These are phyloP conservation scores for Triticum timopheevii DNA, from an alignment of 176 grass and related monocot species.

Conservation along the genomic window DNA sequence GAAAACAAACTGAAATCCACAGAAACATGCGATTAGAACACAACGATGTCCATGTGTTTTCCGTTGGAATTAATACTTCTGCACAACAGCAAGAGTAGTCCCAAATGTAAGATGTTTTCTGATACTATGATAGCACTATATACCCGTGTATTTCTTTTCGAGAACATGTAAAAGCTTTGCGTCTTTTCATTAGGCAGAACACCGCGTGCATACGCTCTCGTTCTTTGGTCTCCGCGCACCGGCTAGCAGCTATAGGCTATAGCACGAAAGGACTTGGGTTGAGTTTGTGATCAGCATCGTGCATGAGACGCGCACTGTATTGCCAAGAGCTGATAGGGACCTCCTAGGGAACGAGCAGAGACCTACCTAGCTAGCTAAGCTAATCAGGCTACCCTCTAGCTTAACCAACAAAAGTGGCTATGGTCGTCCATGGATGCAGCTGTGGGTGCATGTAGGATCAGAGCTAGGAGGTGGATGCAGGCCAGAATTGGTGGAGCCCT, in stretches of 20 bases:
- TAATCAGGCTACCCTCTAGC: slow-evolving; percentile 30
- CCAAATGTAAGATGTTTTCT: too few relatives aligned
- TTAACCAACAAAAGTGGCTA: slow-evolving; percentile 39
- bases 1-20: neutral
- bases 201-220: neutral
- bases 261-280: slow-evolving; percentile 28
- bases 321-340: slow-evolving; percentile 21
- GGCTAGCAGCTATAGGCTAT: neutral
- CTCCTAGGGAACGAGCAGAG: slow-evolving; percentile 29
- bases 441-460: slow-evolving; percentile 28
- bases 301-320: slow-evolving; percentile 26
- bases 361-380: slow-evolving; percentile 32
- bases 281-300: slow-evolving; percentile 32
- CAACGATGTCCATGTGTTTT: neutral
- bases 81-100: neutral
- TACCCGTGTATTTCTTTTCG: neutral
- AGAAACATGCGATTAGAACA: neutral
- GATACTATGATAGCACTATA: too few relatives aligned
- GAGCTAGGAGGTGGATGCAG: slow-evolving; percentile 16
- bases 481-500: slow-evolving; percentile 29
- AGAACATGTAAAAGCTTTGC: neutral
- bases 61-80: neutral
- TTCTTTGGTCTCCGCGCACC: neutral
- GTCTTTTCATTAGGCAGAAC: slow-evolving; percentile 1
- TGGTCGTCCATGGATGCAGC: slow-evolving; percentile 26